phyloP scores from a whole-genome alignment of 2,329 filamentous ascomycete species.

The Lasiodiplodia sp. region DNA sequence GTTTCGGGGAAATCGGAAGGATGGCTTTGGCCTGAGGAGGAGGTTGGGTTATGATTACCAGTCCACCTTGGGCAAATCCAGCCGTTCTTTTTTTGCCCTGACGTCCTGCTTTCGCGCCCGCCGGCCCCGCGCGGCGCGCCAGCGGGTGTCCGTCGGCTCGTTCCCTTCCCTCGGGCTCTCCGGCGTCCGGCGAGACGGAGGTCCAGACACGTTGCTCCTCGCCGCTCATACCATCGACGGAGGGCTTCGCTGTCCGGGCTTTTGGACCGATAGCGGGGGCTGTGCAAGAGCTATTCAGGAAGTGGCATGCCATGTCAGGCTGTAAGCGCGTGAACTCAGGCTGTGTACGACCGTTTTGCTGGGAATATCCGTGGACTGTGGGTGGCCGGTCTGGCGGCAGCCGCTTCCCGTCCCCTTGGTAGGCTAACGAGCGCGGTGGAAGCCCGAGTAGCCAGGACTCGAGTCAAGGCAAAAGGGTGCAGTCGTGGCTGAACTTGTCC shows the following conservation, averaged over 20 bases:
- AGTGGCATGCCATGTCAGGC: slow-evolving; percentile 9
- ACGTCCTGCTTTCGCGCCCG: not conserved
- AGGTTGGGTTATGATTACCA: slow-evolving; percentile 6
- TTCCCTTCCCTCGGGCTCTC: slow-evolving; percentile 6
- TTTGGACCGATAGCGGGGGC: slow-evolving; percentile 22
- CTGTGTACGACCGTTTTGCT: not conserved
- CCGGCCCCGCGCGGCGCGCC: slow-evolving; percentile 16
- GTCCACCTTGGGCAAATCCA: slow-evolving; percentile 11
- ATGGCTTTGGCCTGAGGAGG: not conserved
- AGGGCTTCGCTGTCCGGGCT: not conserved
- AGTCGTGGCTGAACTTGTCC: slow-evolving; percentile 6
- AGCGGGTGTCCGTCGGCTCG: slow-evolving; percentile 1
- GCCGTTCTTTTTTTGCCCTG: slow-evolving; percentile 23
- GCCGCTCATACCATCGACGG: not conserved
- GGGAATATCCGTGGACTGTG: not conserved
- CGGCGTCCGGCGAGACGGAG: slow-evolving; percentile 5
- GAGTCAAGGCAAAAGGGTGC: slow-evolving; percentile 2
- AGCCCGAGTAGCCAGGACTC: slow-evolving; percentile 13
- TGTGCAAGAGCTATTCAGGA: slow-evolving; percentile 6
- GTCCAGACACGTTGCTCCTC: slow-evolving; percentile 1
- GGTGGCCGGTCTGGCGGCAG: slow-evolving; percentile 4
- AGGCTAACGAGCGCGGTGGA: not conserved
- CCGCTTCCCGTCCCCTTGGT: slow-evolving; percentile 6
- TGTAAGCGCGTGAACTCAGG: slow-evolving; percentile 11
- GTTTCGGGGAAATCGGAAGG: slow-evolving; percentile 12